phyloP scores from a whole-genome alignment of 495 filamentous ascomycete genomes.

The Parathielavia appendiculata region DNA sequence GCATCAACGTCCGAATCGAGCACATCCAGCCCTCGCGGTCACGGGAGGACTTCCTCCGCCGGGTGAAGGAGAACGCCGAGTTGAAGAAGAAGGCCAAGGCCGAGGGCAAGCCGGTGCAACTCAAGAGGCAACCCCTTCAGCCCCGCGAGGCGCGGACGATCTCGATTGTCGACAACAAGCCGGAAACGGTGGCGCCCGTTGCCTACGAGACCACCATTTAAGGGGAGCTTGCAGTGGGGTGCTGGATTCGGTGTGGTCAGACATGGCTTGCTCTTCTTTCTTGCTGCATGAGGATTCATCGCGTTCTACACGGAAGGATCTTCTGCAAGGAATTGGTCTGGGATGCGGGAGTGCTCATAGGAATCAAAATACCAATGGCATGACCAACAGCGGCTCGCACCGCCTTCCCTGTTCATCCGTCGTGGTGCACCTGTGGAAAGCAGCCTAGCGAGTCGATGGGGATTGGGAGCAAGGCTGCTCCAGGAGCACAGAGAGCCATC shows the following conservation, averaged over 20 bases:
- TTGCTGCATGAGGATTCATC: conserved; percentile 38
- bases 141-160: conserved; percentile 78
- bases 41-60: conserved; percentile 88
- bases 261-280: conserved; percentile 32
- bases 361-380: conserved; percentile 40
- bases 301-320: conserved; percentile 38
- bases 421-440: conserved; percentile 16
- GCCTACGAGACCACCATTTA: conserved; percentile 99
- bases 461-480: background rate
- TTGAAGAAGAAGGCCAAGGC: conserved; percentile 89
- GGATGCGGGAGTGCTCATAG: conserved; percentile 39
- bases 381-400: conserved; percentile 27
- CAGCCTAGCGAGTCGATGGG: background rate
- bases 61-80: conserved; percentile 91
- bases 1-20: conserved; percentile 96
- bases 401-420: conserved; percentile 15
- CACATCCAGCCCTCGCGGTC: conserved; percentile 91
- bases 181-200: conserved; percentile 86
- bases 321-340: conserved; percentile 36
- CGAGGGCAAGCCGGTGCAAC: conserved; percentile 74
- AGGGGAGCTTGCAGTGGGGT: conserved; percentile 29
- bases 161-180: conserved; percentile 65
- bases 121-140: conserved; percentile 82
- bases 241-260: conserved; percentile 26
- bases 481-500: background rate